Percentiles rank a stretch among this genome's conserved stretches.
phyloP scores from a whole-genome alignment of 768 basidiomycete genomes.

The Daedalea quercina region DNA sequence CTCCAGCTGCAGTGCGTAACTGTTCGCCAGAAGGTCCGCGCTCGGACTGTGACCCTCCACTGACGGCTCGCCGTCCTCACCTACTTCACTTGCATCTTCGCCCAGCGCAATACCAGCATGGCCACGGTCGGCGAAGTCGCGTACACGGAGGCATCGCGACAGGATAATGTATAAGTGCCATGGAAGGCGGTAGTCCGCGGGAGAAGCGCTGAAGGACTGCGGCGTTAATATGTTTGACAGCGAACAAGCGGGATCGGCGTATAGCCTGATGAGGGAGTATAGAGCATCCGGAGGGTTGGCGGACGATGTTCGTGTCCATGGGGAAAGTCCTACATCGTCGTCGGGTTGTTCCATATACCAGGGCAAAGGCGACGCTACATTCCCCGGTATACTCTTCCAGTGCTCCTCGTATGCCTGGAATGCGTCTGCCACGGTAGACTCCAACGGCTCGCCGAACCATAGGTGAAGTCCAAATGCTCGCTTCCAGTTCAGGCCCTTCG shows the following conservation, averaged over 20 bases:
- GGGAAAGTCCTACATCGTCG: conserved; percentile 15
- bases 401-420: conserved; percentile 53
- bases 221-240: conserved; percentile 67
- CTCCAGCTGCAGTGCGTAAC: conserved; percentile 87
- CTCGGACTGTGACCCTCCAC: conserved; percentile 75
- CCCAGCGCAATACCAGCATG: conserved; percentile 27
- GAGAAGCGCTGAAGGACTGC: conserved; percentile 66
- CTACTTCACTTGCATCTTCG: conserved; percentile 29
- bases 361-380: conserved; percentile 49
- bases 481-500: conserved; percentile 87
- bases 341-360: conserved; percentile 41
- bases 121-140: conserved; percentile 85
- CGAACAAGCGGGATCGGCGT: conserved; percentile 64
- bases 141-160: conserved; percentile 71
- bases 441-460: conserved; percentile 78
- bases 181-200: conserved; percentile 74
- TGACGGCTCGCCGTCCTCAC: conserved; percentile 36
- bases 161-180: conserved; percentile 94
- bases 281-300: conserved; percentile 59
- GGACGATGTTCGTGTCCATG: conserved; percentile 39
- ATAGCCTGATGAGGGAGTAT: conserved; percentile 75
- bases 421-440: conserved; percentile 63
- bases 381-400: conserved; percentile 29
- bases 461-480: conserved; percentile 83
- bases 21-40: conserved; percentile 77